Evolutionary conservation across 2,329 filamentous ascomycete genomes (phyloP).

Genomic region (Aspergillus fumigatiaffinis): DNA sequence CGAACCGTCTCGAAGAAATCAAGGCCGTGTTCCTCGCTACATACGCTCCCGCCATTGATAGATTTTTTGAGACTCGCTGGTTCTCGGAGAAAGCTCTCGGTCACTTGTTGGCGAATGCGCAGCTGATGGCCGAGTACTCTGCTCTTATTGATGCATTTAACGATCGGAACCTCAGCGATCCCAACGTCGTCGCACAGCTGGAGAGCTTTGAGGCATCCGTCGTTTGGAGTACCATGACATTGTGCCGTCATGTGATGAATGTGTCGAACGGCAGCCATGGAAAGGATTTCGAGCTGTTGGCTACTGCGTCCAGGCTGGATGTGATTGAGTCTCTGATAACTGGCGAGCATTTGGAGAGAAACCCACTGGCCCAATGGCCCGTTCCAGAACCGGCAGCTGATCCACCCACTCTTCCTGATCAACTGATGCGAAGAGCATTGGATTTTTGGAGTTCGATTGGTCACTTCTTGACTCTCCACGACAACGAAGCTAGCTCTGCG

Average conservation of each 20-base stretch:
- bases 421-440: slow-evolving; percentile 59
- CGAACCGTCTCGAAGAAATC: slow-evolving; percentile 59
- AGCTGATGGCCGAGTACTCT: slow-evolving; percentile 63
- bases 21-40: slow-evolving; percentile 69
- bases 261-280: slow-evolving; percentile 33
- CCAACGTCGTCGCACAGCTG: slow-evolving; percentile 34
- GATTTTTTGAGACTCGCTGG: slow-evolving; percentile 80
- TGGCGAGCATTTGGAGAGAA: slow-evolving; percentile 60
- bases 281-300: slow-evolving; percentile 56
- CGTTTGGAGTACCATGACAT: slow-evolving; percentile 56
- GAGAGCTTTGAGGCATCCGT: slow-evolving; percentile 57
- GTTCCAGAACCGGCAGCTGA: slow-evolving; percentile 36
- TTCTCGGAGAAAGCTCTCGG: slow-evolving; percentile 58
- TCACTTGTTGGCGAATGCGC: slow-evolving; percentile 53
- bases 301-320: slow-evolving; percentile 66
- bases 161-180: slow-evolving; percentile 36
- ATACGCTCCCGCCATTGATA: slow-evolving; percentile 70
- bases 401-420: slow-evolving; percentile 42
- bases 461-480: slow-evolving; percentile 64
- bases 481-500: slow-evolving; percentile 51
- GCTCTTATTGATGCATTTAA: slow-evolving; percentile 55
- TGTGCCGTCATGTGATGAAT: slow-evolving; percentile 46
- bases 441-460: slow-evolving; percentile 81
- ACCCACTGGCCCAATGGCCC: slow-evolving; percentile 44
- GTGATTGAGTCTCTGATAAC: slow-evolving; percentile 74